Base-by-base conservation (phyloP, 331 rosid genomes). In the Dryas integrifolia region DNA sequence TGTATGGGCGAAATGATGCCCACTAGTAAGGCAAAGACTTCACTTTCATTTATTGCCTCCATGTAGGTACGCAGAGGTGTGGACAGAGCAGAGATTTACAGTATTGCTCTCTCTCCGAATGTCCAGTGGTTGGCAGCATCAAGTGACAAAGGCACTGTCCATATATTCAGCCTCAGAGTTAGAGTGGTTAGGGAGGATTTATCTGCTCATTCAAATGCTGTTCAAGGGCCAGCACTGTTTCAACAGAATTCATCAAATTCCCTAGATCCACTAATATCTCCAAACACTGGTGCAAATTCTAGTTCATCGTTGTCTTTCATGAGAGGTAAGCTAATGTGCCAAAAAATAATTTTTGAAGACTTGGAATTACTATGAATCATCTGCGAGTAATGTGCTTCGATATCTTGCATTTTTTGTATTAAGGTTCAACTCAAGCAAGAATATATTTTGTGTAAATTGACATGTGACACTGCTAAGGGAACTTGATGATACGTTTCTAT, bases 91-190 rank as follows among this genome's bases (percentile, higher is more conserved):
- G 97, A 89, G 70, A 91, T 94, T 76, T 85, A 81, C 84, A 84
- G 97, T 62, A 87, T 94, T 77, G 87, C 95, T 35, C 84, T 94
- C 46, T 91, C 97, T 47, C 83, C 92, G 64, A 88, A 89, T 84
- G 96, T 86, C 79, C 97, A 89, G 81, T 94, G 97, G 98, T 72
- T 94, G 86, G 98, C 97, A 58, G 88, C 79, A 57, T 90, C 98
- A 73, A 93, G 98, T 75, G 98, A 91, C 77, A 91, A 91, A 80
- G 98, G 97, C 49, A 93, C 97, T 3, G 88, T 91, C 66, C 98
- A 94, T 71, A 70, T 94, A 82, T 94, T 91, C 83, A 80, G 93
- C 82, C 88, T 94, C 48, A 86, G 92, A 80, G 96, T 94, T 74
- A 87, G 97, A 78, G 96, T 89, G 45, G 76, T 69, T 15, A 93